Percentiles rank a stretch among this genome's conserved stretches.
Conservation (phyloP, 805 yeast genomes). For the Kuraishia cidri region DNA sequence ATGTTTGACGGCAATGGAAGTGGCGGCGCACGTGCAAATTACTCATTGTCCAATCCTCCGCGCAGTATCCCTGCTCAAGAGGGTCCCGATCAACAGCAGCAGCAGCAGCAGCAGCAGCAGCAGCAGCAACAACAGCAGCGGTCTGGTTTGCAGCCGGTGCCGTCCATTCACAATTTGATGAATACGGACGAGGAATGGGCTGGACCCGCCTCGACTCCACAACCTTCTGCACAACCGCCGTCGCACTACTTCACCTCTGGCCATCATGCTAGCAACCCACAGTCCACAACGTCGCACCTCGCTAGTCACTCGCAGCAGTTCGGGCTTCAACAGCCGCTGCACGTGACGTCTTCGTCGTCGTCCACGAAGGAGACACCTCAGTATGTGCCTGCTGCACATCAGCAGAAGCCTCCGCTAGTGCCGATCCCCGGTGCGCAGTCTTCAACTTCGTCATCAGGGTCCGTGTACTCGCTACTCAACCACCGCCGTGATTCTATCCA, state of each 20-base stretch:
- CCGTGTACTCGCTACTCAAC: conserved; percentile 3
- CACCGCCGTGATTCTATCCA: neutral
- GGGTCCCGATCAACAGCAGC: neutral
- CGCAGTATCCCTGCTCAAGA: conserved; percentile 15
- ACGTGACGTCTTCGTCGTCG: too few species aligned
- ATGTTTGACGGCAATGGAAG: too few species aligned
- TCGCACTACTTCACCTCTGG: conserved; percentile 1
- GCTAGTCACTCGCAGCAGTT: too few species aligned
- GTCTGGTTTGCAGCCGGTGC: neutral
- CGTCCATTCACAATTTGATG: neutral
- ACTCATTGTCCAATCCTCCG: conserved; percentile 17
- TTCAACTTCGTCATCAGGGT: neutral
- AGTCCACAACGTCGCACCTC: neutral
- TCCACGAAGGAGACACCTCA: too few species aligned
- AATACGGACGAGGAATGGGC: too few species aligned
- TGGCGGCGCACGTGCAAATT: too few species aligned
- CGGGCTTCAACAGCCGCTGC: too few species aligned
- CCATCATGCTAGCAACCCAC: neutral
- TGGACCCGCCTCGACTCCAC: conserved; percentile 1
- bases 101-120: neutral
- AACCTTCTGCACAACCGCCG: neutral
- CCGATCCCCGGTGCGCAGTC: too few species aligned
- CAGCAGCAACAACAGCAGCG: neutral
- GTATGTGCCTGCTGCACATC: too few species aligned
- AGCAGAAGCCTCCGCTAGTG: too few species aligned